Base-by-base conservation (phyloP, 163 green algal species). In the Chlamydomonas reinhardtii region DNA sequence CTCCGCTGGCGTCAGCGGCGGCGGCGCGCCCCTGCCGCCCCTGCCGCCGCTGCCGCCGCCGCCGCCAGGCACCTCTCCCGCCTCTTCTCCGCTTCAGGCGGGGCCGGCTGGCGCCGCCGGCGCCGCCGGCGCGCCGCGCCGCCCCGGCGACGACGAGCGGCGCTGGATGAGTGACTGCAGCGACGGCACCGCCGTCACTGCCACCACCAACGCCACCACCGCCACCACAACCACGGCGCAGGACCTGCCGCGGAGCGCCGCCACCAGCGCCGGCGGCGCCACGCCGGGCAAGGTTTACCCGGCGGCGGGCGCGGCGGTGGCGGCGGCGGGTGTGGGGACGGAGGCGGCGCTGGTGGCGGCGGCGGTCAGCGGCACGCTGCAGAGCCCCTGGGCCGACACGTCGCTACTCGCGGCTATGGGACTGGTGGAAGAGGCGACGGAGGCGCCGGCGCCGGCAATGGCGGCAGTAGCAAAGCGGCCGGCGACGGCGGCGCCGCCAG, bases 131-230 rank as follows among this genome's bases (percentile, higher is more conserved):
- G 61, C 61, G 61, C 24, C 61, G 61, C 61, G 61, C 61, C 24
- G 61, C 24, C 25, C 61, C 8, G 61, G 61, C 25, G 66, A 39
- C 64, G 27, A 70, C 31, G 31, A 73, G 22, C 22, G 16, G 31
- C 66, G 66, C 15, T 73, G 66, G 66, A 31, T 27, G 31, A 73
- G 66, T 31, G 66, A 73, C 66, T 73, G 66, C 66, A 73, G 66
- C 31, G 31, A 73, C 31, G 66, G 66, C n/a, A 73, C 66, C 31
- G 66, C 66, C 31, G 66, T 43, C 9, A 73, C 66, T 31, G 66
- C 66, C 31, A 31, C 66, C 66, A 73, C 66, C 31, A 31, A 14
- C 31, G 29, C 66, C 66, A 73, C 31, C 31, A 31, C 12, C 31
- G 31, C 4, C 31, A 73, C 31, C 0, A 17, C 14, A 6, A 9